These are phyloP conservation scores for Wickerhamiella cacticola DNA, from an alignment of 805 yeast species.

Conservation along the genomic window DNA sequence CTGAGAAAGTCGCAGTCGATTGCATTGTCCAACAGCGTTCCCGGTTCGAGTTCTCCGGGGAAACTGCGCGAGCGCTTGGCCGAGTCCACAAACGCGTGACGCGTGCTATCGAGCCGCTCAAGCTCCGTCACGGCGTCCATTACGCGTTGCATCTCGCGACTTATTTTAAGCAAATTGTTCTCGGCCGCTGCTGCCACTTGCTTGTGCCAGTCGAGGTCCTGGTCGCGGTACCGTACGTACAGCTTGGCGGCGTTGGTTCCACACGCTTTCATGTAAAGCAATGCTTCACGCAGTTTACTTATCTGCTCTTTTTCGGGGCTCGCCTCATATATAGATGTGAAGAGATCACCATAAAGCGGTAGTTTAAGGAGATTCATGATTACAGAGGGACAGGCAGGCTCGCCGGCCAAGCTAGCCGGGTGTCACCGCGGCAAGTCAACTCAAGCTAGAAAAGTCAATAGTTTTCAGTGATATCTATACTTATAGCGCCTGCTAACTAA, in stretches of 20 bases:
- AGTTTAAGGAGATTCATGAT: background rate
- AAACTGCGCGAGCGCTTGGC: background rate
- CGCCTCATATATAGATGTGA: background rate
- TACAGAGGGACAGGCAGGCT: too few species aligned
- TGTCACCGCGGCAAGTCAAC: too few species aligned
- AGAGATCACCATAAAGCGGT: background rate
- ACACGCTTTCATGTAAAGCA: background rate
- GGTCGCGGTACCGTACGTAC: background rate
- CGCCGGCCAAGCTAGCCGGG: too few species aligned
- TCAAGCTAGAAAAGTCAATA: too few species aligned
- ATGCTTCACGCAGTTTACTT: background rate
- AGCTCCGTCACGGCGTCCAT: background rate
- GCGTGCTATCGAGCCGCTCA: background rate
- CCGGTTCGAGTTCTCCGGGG: background rate
- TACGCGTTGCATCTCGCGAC: slow-evolving; percentile 2
- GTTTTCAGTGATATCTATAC: too few species aligned
- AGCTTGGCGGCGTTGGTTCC: slow-evolving; percentile 8
- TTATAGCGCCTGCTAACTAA: too few species aligned
- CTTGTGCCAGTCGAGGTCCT: background rate
- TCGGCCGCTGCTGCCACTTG: background rate
- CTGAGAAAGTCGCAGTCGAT: background rate
- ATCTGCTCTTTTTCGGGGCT: background rate
- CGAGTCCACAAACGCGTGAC: background rate
- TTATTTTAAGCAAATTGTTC: background rate
- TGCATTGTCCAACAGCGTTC: background rate